Base-by-base conservation (phyloP, 1,284 basidiomycete species). In the Puccinia triticina region DNA sequence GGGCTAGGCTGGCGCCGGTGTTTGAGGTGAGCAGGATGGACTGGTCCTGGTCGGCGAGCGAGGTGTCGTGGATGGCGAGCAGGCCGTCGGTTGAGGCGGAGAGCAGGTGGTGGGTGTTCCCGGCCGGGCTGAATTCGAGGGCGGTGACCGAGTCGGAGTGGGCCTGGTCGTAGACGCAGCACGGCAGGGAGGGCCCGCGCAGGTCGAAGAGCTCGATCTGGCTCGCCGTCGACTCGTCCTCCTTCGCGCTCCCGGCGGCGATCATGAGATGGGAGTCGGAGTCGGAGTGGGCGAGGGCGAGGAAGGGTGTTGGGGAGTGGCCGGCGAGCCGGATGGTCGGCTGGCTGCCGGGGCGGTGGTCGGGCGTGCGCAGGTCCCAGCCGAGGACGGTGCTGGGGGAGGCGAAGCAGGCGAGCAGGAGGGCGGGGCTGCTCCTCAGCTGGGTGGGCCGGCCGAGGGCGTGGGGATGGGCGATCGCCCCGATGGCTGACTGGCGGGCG, bases 61-160 rank as follows among this genome's bases (percentile, higher is more conserved):
- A 86, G 23, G 87, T 84, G 84, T 89, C 86, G 40, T 86, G 86
- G 23, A 88, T 86, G 5, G 87, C 88, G 14, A 89, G 85, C 1
- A 89, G 86, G 0, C 89, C 89, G 83, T 89, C 89, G 40, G 89
- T 88, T 5, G 88, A 87, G 0, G 86, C 85, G 11, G 88, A 88
- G 3, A 89, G 86, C 12, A 89, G 85, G n/a, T 89, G 85, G 23
- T 85, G 84, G 10, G 83, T 0, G 84, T 83, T 23, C 88, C 86
- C 69, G 89, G 87, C 8, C 87, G 86, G 26, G 89, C 87, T 55
- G 87, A 85, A 26, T 43, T 66, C 64, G 23, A 66, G 37, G 16
- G 2, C 2, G 34, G 89, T 89, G 83, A 89, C 88, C 83, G 89
- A 88, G 86, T 89, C 89, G 26, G 88, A 88, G 83, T 89, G 89